Evolutionary conservation across 2,329 filamentous ascomycete species (phyloP).

Genomic region (Xylariaceae sp.): DNA sequence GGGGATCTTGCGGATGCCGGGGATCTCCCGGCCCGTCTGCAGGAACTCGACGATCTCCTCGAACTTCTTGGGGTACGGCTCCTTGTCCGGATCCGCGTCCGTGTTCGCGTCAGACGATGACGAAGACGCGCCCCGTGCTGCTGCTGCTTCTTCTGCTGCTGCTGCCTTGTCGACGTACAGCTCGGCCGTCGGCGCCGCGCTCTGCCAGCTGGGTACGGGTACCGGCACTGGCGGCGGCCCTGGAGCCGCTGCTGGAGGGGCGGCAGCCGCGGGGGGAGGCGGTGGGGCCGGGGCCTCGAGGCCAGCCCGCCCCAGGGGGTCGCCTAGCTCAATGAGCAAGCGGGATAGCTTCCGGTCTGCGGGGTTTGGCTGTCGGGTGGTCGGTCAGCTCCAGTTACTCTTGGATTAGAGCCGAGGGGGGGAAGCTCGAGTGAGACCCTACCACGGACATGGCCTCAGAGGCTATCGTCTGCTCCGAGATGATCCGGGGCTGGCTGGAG

Average conservation of each 20-base stretch:
- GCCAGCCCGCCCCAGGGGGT: slow-evolving; percentile 12
- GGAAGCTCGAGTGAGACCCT: too few species aligned
- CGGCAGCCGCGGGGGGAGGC: slow-evolving; percentile 3
- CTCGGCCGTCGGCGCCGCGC: slow-evolving; percentile 22
- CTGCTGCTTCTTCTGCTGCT: neutral
- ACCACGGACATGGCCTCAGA: slow-evolving; percentile 16
- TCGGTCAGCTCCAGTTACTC: too few species aligned
- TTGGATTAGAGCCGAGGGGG: too few species aligned
- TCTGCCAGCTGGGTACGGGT: slow-evolving; percentile 25
- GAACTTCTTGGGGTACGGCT: slow-evolving; percentile 65
- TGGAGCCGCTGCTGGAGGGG: slow-evolving; percentile 2
- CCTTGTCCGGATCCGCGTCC: slow-evolving; percentile 22
- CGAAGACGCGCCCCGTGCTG: slow-evolving; percentile 1
- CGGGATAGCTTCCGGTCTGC: slow-evolving; percentile 14
- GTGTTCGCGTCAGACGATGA: too few species aligned
- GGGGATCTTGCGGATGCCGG: slow-evolving; percentile 69
- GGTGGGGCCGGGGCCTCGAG: slow-evolving; percentile 1
- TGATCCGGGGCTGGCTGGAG: slow-evolving; percentile 12
- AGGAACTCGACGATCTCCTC: slow-evolving; percentile 69
- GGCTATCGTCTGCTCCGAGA: slow-evolving; percentile 18
- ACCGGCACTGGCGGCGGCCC: slow-evolving; percentile 4
- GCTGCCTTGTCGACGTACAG: slow-evolving; percentile 21
- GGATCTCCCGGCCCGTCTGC: slow-evolving; percentile 61
- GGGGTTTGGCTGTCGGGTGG: slow-evolving; percentile 9
- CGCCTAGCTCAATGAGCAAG: slow-evolving; percentile 14